Evolutionary conservation across 1,284 basidiomycete species (phyloP).

Genomic region (Exobasidium cylindrosporum): DNA sequence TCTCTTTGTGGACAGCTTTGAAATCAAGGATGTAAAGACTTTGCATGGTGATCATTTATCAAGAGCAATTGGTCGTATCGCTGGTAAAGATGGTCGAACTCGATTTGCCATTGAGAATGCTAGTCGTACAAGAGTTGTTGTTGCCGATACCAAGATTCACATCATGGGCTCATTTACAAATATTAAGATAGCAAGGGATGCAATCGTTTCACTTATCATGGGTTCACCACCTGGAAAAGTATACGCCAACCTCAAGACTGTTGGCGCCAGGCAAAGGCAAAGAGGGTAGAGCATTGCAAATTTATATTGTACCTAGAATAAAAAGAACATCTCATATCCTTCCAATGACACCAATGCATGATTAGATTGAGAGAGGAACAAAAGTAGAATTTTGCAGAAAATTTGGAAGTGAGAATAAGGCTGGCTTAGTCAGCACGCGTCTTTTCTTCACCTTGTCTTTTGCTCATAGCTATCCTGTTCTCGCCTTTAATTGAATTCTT

Average conservation of each 20-base stretch:
- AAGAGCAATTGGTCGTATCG: conserved; percentile 94
- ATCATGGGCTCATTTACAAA: conserved; percentile 93
- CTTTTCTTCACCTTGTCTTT: no score
- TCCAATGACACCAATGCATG: no score
- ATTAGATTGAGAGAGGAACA: no score
- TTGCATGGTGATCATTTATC: conserved; percentile 94
- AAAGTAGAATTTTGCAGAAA: no score
- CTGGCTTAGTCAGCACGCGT: no score
- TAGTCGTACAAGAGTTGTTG: conserved; percentile 88
- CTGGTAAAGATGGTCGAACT: conserved; percentile 95
- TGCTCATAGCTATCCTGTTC: no score
- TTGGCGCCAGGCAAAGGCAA: conserved; percentile 17
- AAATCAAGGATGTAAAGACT: conserved; percentile 98
- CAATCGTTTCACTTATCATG: conserved; percentile 89
- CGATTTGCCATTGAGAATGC: conserved; percentile 98
- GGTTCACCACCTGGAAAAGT: conserved; percentile 96
- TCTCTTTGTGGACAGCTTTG: conserved; percentile 91
- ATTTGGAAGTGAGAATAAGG: no score
- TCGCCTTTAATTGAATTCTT: no score
- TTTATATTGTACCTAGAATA: no score
- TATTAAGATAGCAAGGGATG: conserved; percentile 94
- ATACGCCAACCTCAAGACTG: conserved; percentile 62
- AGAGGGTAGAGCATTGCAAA: no score
- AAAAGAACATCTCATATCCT: no score
- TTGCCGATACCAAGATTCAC: conserved; percentile 97